Conservation (phyloP, 148 eudicot genomes). For the Heliosperma pusillum region DNA sequence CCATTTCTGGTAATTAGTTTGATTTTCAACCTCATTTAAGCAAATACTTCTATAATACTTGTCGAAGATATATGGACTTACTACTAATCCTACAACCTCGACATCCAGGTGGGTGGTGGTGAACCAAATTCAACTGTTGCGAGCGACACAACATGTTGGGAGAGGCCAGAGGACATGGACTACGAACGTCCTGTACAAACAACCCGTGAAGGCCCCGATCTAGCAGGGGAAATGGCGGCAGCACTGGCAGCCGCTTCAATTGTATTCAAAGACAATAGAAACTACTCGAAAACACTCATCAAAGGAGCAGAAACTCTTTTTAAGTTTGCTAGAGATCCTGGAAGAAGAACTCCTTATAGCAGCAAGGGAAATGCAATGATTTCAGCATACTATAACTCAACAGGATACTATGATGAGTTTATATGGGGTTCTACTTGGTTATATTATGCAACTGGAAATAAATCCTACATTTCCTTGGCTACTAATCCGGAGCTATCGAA, state of each 20-base stretch:
- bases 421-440: constrained; percentile 83
- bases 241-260: constrained; percentile 79
- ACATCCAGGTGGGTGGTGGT: constrained; percentile 58
- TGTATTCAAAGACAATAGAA: constrained; percentile 49
- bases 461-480: constrained; percentile 42
- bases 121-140: constrained; percentile 34
- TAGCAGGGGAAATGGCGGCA: constrained; percentile 76
- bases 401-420: constrained; percentile 65
- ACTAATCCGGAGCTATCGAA: constrained; percentile 46
- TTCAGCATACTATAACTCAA: constrained; percentile 56
- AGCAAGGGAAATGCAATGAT: constrained; percentile 41
- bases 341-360: constrained; percentile 33
- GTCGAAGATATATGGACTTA: too few relatives aligned
- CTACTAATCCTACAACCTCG: too few relatives aligned
- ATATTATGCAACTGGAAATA: constrained; percentile 76
- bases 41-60: too few relatives aligned
- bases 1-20: too few relatives aligned
- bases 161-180: constrained; percentile 78
- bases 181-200: constrained; percentile 49
- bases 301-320: constrained; percentile 57
- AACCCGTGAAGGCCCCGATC: constrained; percentile 44
- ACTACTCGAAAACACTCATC: constrained; percentile 45
- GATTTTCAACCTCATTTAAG: too few relatives aligned
- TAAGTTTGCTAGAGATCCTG: constrained; percentile 42
- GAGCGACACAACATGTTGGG: constrained; percentile 69